These are phyloP conservation scores for Backusella macrospora DNA, from an alignment of 192 early-diverging fungal genomes.

Conservation along the genomic window DNA sequence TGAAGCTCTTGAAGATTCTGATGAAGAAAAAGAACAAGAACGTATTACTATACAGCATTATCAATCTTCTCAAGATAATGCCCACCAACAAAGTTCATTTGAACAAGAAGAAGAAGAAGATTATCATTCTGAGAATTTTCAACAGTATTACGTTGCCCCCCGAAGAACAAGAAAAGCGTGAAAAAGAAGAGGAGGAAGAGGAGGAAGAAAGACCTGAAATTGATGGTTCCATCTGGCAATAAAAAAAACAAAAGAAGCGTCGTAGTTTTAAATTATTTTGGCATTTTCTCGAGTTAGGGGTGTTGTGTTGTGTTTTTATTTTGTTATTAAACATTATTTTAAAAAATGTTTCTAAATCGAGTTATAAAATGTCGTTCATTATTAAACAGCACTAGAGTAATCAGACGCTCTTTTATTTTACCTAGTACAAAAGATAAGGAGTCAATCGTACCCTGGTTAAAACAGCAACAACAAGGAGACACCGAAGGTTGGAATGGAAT, in stretches of 20 bases:
- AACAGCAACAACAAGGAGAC: neutral
- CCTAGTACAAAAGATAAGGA: neutral
- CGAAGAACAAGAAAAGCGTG: neutral
- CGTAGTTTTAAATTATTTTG: neutral
- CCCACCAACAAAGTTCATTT: neutral
- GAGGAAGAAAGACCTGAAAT: neutral
- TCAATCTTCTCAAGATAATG: neutral
- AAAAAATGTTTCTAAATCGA: constrained; percentile 5
- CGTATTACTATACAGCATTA: neutral
- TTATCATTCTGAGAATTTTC: neutral
- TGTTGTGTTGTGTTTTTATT: neutral
- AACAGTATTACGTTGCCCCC: constrained; percentile 1
- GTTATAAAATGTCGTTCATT: neutral
- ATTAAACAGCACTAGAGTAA: neutral
- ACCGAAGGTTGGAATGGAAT: constrained; percentile 8
- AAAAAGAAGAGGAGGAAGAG: neutral
- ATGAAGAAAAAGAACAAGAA: constrained; percentile 14
- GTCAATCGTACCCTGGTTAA: constrained; percentile 1
- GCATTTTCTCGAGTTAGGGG: neutral
- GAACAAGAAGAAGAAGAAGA: constrained; percentile 7
- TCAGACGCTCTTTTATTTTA: neutral
- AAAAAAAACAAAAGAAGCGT: neutral
- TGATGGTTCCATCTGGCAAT: constrained; percentile 9
- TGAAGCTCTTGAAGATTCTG: neutral
- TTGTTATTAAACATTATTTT: neutral